Evolutionary conservation across 371 early-diverging fungal species (phyloP).

Genomic region (Circinella umbellata): DNA sequence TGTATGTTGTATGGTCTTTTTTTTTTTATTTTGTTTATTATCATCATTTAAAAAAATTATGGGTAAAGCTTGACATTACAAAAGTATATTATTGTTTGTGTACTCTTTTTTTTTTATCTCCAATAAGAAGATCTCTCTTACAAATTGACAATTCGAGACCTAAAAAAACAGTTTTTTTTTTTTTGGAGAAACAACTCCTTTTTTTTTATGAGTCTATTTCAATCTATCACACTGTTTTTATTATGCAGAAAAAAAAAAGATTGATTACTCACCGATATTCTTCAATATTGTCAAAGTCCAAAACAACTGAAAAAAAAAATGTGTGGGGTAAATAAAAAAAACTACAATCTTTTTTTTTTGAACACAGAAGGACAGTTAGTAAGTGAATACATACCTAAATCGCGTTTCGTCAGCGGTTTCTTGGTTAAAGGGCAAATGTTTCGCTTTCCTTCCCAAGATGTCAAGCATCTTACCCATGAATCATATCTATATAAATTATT

Average conservation of each 20-base stretch:
- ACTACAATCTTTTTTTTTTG: neutral
- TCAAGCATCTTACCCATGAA: slow-evolving; percentile 91
- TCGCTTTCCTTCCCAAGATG: slow-evolving; percentile 74
- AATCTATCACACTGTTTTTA: no score
- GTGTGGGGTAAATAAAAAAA: neutral
- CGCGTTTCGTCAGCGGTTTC: slow-evolving; percentile 88
- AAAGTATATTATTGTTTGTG: no score
- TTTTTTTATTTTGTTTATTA: no score
- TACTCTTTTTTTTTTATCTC: neutral
- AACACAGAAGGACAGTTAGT: neutral
- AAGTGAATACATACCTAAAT: slow-evolving; percentile 60
- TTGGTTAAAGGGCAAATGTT: slow-evolving; percentile 95
- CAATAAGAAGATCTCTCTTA: neutral
- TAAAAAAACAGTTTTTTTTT: neutral
- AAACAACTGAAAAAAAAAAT: slow-evolving; percentile 48
- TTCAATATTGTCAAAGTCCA: slow-evolving; percentile 86
- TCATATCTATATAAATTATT: slow-evolving; percentile 67
- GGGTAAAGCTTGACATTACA: neutral
- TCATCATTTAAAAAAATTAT: neutral
- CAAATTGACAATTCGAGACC: slow-evolving; percentile 18
- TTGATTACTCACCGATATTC: slow-evolving; percentile 61
- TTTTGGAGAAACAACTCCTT: neutral
- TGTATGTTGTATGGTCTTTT: no score
- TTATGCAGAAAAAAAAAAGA: no score
- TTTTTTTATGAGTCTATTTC: no score